Conservation (phyloP, 371 early-diverging fungal genomes). For the Neoconidiobolus thromboides region DNA sequence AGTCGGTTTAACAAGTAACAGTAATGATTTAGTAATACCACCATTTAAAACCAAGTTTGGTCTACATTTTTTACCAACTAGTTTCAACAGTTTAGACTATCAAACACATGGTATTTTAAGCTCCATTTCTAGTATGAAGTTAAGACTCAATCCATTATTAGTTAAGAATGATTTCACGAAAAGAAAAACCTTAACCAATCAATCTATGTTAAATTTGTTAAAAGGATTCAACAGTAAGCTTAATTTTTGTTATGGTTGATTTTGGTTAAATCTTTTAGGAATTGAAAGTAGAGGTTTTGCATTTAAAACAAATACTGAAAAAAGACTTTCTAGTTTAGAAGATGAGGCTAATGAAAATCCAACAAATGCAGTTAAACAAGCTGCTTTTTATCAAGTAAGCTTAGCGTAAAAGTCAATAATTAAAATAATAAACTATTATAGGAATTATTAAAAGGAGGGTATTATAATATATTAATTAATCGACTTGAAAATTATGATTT, state of each 20-base stretch:
- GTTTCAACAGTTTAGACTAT: too few species aligned
- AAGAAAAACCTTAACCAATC: not conserved
- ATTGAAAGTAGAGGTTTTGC: not conserved
- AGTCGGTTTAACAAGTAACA: not conserved
- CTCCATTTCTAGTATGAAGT: too few species aligned
- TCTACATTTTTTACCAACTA: too few species aligned
- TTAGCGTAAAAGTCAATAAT: not conserved
- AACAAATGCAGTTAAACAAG: conserved; percentile 38
- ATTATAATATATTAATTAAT: conserved; percentile 37
- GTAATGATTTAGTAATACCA: too few species aligned
- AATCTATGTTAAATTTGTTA: not conserved
- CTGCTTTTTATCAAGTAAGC: conserved; percentile 44
- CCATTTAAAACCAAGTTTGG: too few species aligned
- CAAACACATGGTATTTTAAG: too few species aligned
- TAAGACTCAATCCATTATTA: too few species aligned
- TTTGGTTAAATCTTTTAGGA: not conserved
- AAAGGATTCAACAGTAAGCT: not conserved
- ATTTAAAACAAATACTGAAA: conserved; percentile 2
- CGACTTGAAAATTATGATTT: conserved; percentile 46
- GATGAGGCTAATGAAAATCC: conserved; percentile 42
- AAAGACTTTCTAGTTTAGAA: conserved; percentile 31
- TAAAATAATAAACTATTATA: conserved; percentile 9
- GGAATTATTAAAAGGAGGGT: conserved; percentile 44
- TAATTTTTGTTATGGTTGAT: not conserved
- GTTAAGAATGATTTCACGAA: not conserved